These are phyloP conservation scores for Tillandsia leiboldiana DNA, from an alignment of 176 grass and related monocot species.

Conservation along the genomic window DNA sequence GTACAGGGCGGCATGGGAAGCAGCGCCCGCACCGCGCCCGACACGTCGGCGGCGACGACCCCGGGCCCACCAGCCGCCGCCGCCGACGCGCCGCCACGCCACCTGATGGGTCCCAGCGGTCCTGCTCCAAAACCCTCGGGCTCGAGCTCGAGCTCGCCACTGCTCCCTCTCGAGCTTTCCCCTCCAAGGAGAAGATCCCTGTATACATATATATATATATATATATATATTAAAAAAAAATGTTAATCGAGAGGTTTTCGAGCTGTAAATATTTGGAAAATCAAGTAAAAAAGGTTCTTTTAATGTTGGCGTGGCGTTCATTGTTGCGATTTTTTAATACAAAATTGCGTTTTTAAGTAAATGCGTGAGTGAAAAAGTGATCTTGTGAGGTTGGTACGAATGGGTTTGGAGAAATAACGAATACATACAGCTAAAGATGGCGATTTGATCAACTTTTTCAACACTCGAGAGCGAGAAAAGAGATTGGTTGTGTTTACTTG, in stretches of 20 bases:
- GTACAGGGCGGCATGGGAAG: slow-evolving; percentile 40
- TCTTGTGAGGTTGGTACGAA: neutral
- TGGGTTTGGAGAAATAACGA: too few relatives aligned
- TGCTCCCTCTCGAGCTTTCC: neutral
- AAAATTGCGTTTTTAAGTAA: neutral
- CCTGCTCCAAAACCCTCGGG: neutral
- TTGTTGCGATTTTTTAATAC: neutral
- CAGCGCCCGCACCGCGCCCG: slow-evolving; percentile 47
- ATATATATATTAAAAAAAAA: too few relatives aligned
- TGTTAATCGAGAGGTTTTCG: too few relatives aligned
- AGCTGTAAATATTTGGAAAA: too few relatives aligned
- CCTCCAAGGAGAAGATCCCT: neutral
- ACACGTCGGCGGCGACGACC: slow-evolving; percentile 61
- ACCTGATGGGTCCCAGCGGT: neutral
- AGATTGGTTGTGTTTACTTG: too few relatives aligned
- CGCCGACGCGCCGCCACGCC: neutral
- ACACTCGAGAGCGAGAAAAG: too few relatives aligned
- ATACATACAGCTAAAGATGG: too few relatives aligned
- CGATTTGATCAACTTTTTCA: too few relatives aligned
- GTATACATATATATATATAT: neutral
- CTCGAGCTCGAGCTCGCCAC: neutral
- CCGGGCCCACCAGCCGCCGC: slow-evolving; percentile 26
- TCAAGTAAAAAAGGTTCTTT: neutral
- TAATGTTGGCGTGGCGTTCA: neutral
- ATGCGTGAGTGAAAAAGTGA: neutral